These are phyloP conservation scores for Hymenoscyphus repandus DNA, from an alignment of 2,329 filamentous ascomycete species.

Conservation along the genomic window DNA sequence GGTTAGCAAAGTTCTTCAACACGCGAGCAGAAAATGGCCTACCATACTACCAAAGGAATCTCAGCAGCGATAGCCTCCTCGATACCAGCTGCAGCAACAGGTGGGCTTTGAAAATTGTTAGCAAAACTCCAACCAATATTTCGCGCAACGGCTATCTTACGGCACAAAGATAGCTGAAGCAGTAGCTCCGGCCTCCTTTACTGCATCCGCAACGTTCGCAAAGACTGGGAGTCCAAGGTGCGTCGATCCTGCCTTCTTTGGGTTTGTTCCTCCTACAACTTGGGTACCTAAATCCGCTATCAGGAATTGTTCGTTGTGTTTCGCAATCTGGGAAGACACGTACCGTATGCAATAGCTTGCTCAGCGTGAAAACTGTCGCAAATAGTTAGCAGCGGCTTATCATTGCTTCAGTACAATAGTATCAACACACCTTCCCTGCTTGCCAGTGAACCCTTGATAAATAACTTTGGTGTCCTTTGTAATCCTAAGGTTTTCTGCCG, in stretches of 20 bases:
- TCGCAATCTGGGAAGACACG: conserved; percentile 20
- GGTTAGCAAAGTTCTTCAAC: conserved; percentile 18
- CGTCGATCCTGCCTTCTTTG: conserved; percentile 90
- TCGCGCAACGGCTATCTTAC: conserved; percentile 40
- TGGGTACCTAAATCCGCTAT: conserved; percentile 66
- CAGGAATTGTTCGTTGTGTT: conserved; percentile 24
- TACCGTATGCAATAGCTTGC: conserved; percentile 98
- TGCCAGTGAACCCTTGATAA: conserved; percentile 96
- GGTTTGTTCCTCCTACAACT: conserved; percentile 96
- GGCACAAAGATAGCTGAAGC: conserved; percentile 96
- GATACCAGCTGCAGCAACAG: conserved; percentile 87
- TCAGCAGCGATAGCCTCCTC: conserved; percentile 94
- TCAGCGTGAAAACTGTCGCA: conserved; percentile 81
- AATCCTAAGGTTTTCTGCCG: conserved; percentile 84
- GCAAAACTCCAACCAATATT: conserved; percentile 4
- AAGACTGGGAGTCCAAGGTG: conserved; percentile 94
- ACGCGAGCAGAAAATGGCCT: conserved; percentile 23
- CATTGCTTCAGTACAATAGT: not conserved
- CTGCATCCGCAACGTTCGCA: conserved; percentile 78
- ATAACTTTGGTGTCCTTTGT: conserved; percentile 90
- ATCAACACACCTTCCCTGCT: conserved; percentile 79
- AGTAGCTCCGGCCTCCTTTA: conserved; percentile 84
- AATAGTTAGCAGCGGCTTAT: conserved; percentile 26
- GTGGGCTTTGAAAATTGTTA: conserved; percentile 57
- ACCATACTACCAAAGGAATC: conserved; percentile 89